Conservation (phyloP, 148 eudicot species). For the Bassia scoparia region DNA sequence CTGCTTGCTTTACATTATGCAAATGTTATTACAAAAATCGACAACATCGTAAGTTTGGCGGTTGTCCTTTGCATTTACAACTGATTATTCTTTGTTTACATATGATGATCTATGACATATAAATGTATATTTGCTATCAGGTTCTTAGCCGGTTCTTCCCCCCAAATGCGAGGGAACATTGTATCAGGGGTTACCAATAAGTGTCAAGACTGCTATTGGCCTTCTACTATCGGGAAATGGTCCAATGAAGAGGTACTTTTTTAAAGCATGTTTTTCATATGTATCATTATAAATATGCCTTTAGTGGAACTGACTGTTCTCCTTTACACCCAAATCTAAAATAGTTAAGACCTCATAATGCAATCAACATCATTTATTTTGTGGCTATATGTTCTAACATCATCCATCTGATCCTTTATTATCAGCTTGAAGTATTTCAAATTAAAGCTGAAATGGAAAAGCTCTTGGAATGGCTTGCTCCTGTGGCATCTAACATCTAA, state of each 20-base stretch:
- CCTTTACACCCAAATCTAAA: background rate
- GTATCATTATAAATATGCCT: constrained; percentile 8
- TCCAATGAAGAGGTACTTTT: constrained; percentile 54
- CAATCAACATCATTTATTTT: background rate
- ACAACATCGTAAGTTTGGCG: constrained; percentile 73
- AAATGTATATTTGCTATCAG: constrained; percentile 33
- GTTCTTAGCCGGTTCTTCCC: constrained; percentile 82
- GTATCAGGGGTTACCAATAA: constrained; percentile 67
- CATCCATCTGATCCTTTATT: background rate
- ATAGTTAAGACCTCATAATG: too few relatives aligned
- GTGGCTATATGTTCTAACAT: constrained; percentile 8
- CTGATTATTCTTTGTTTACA: background rate
- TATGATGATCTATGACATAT: background rate
- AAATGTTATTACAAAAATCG: constrained; percentile 74
- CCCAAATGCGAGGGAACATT: constrained; percentile 77
- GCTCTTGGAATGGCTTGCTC: constrained; percentile 92
- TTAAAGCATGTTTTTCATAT: constrained; percentile 4
- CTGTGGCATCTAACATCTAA: constrained; percentile 80
- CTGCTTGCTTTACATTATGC: constrained; percentile 97
- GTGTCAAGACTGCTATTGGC: constrained; percentile 66
- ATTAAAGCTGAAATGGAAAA: constrained; percentile 92
- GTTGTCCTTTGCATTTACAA: background rate
- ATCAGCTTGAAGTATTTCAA: constrained; percentile 69
- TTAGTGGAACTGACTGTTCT: background rate
- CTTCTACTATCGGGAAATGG: constrained; percentile 50